These are phyloP conservation scores for Rhizoctonia solani DNA, from an alignment of 1,284 basidiomycete species.

Conservation along the genomic window DNA sequence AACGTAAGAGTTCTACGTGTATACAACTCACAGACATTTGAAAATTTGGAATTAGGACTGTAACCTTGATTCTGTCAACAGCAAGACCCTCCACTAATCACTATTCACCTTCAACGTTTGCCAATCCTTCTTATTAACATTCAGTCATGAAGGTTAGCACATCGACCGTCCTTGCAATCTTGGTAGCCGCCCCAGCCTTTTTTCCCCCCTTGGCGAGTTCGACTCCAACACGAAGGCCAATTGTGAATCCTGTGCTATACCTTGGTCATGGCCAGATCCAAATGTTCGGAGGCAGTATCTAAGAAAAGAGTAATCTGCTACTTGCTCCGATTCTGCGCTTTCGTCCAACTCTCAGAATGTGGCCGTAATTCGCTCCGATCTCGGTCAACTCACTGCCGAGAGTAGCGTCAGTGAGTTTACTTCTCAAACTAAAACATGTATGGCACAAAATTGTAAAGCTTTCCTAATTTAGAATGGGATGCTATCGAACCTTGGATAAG, in stretches of 20 bases:
- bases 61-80: too few relatives aligned
- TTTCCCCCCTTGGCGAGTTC: slow-evolving; percentile 5
- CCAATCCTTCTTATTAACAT: too few relatives aligned
- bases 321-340: slow-evolving; percentile 19
- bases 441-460: background rate
- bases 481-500: slow-evolving; percentile 7
- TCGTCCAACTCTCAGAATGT: slow-evolving; percentile 8
- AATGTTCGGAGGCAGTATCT: background rate
- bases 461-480: slow-evolving; percentile 28
- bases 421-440: too few relatives aligned
- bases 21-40: too few relatives aligned
- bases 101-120: too few relatives aligned
- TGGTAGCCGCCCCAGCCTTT: background rate
- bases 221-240: background rate
- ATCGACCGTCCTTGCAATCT: background rate
- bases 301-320: slow-evolving; percentile 34
- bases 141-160: background rate
- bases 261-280: background rate
- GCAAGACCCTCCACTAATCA: too few relatives aligned
- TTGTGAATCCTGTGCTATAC: background rate
- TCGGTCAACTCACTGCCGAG: slow-evolving; percentile 34
- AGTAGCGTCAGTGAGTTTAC: slow-evolving; percentile 31
- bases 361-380: slow-evolving; percentile 21
- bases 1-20: too few relatives aligned
- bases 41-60: too few relatives aligned